phyloP scores from a whole-genome alignment of 1,284 basidiomycete species.

The Vanrija sp. region DNA sequence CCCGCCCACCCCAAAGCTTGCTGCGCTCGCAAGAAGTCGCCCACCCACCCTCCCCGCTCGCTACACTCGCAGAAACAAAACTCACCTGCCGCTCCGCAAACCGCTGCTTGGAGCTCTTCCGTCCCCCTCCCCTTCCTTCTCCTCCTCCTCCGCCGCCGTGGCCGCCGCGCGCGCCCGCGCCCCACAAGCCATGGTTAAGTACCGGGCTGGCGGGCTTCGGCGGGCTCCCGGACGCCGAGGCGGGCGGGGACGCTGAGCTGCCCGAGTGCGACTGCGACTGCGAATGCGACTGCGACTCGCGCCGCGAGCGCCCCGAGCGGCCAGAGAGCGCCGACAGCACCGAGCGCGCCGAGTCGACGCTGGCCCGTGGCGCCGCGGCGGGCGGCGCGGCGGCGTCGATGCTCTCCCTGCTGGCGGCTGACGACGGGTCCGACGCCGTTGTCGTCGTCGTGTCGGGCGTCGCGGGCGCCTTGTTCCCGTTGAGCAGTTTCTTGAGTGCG shows the following conservation, averaged over 20 bases:
- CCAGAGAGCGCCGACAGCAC: no score
- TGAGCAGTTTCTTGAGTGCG: constrained; percentile 45
- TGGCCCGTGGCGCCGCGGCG: no score
- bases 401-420: no score
- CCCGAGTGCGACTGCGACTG: background rate
- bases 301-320: background rate
- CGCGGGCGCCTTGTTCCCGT: background rate
- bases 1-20: no score
- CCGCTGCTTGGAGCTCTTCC: constrained; percentile 63
- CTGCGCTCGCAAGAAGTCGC: no score
- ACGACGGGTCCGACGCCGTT: no score
- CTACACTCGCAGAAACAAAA: background rate
- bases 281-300: no score
- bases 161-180: background rate
- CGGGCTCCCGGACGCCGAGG: no score
- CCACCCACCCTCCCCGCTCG: no score
- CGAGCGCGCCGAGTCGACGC: no score
- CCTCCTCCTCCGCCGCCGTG: background rate
- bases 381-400: background rate
- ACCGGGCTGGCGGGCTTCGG: no score
- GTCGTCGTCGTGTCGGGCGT: background rate
- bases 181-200: background rate
- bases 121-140: constrained; percentile 28
- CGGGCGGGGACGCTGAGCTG: no score
- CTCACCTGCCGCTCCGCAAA: constrained; percentile 75